Conservation (phyloP, 768 basidiomycete species). For the Agrocybe chaxingu region DNA sequence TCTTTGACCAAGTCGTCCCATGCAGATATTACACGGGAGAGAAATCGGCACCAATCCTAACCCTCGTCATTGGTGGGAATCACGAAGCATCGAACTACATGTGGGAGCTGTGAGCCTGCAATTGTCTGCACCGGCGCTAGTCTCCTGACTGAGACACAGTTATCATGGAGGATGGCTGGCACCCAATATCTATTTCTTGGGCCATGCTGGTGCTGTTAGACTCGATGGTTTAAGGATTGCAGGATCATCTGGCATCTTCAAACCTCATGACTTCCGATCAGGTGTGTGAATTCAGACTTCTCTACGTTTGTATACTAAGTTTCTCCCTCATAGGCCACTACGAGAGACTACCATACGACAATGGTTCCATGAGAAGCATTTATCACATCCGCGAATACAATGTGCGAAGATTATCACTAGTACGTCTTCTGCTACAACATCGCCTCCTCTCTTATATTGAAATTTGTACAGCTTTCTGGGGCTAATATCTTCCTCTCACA, state of each 20-base stretch:
- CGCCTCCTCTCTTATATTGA: slow-evolving; percentile 11
- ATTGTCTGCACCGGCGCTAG: background rate
- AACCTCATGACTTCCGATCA: slow-evolving; percentile 64
- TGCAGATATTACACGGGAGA: slow-evolving; percentile 84
- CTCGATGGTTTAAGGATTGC: slow-evolving; percentile 87
- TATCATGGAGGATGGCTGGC: slow-evolving; percentile 98
- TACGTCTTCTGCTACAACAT: slow-evolving; percentile 26
- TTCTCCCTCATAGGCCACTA: slow-evolving; percentile 52
- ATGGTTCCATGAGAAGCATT: slow-evolving; percentile 68
- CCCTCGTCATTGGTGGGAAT: slow-evolving; percentile 95
- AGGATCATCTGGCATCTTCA: slow-evolving; percentile 92
- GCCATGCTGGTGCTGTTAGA: slow-evolving; percentile 83
- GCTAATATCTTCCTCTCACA: slow-evolving; percentile 88
- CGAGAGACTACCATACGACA: slow-evolving; percentile 82
- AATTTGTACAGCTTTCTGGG: slow-evolving; percentile 44
- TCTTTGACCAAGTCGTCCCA: background rate
- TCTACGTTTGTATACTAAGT: background rate
- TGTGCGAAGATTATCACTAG: slow-evolving; percentile 73
- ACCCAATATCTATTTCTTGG: slow-evolving; percentile 94
- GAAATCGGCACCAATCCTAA: slow-evolving; percentile 79
- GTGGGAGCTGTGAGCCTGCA: slow-evolving; percentile 79
- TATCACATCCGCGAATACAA: slow-evolving; percentile 92
- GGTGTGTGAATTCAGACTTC: slow-evolving; percentile 37
- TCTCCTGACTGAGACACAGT: slow-evolving; percentile 32
- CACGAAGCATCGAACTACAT: slow-evolving; percentile 97